Conservation (phyloP, 257 asterid species). For the Ilex aquifolium region DNA sequence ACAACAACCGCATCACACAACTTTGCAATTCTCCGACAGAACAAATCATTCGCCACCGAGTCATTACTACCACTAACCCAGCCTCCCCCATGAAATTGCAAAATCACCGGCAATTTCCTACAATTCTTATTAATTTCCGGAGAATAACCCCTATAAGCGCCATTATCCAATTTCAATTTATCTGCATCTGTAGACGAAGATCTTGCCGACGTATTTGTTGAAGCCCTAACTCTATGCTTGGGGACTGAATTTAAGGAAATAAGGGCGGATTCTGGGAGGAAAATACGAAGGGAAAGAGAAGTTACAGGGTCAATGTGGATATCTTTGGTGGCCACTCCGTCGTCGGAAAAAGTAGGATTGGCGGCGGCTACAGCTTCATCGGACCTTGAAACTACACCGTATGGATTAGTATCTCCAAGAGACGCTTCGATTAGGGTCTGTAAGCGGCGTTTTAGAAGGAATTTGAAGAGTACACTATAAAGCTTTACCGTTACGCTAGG, state of each 20-base stretch:
- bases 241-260: conserved; percentile 31
- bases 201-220: neutral
- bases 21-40: conserved; percentile 70
- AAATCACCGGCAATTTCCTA: conserved; percentile 64
- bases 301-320: conserved; percentile 66
- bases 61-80: conserved; percentile 76
- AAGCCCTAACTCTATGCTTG: conserved; percentile 27
- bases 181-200: too few species aligned
- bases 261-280: conserved; percentile 63
- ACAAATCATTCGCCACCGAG: conserved; percentile 59
- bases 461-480: conserved; percentile 61
- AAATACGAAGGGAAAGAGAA: conserved; percentile 59
- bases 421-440: conserved; percentile 34
- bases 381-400: conserved; percentile 58
- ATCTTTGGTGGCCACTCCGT: conserved; percentile 83
- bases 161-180: conserved; percentile 10
- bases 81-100: conserved; percentile 90
- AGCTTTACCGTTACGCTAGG: conserved; percentile 60
- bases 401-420: neutral
- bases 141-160: conserved; percentile 60
- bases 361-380: conserved; percentile 51
- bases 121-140: conserved; percentile 48
- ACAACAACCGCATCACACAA: conserved; percentile 76
- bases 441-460: conserved; percentile 58
- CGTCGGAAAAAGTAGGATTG: conserved; percentile 55